A percentile compares a stretch with the other conserved stretches of the same genome.
phyloP scores from a whole-genome alignment of 1,139 yeast species.

The Scheffersomyces titani region DNA sequence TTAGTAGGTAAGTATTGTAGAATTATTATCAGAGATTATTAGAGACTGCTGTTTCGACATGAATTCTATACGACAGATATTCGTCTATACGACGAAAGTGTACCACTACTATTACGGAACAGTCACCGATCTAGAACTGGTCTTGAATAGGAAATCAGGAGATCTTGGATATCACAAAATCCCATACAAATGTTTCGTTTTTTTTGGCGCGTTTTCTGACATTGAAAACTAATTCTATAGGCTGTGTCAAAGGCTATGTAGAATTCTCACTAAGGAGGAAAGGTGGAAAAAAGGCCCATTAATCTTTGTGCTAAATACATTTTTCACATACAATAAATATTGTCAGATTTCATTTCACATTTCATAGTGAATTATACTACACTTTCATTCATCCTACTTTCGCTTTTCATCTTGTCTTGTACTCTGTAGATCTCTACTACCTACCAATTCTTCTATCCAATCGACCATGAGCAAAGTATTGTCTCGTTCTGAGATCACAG shows the following conservation, averaged over 20 bases:
- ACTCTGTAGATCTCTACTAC: neutral
- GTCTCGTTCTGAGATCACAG: slow-evolving; percentile 27
- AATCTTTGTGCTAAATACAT: neutral
- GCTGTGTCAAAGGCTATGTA: neutral
- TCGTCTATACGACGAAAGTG: neutral
- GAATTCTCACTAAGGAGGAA: neutral
- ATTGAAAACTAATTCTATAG: neutral
- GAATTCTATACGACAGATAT: neutral
- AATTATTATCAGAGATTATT: neutral
- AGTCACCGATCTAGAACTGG: neutral
- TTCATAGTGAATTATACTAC: no score
- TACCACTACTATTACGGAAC: neutral
- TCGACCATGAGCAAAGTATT: slow-evolving; percentile 8
- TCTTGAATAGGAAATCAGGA: neutral
- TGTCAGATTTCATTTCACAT: neutral
- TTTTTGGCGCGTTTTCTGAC: neutral
- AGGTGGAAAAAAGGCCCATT: neutral
- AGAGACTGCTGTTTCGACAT: neutral
- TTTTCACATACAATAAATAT: no score
- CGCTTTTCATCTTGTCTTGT: neutral
- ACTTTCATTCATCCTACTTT: neutral
- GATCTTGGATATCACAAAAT: neutral
- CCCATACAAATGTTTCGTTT: neutral
- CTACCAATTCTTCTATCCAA: neutral
- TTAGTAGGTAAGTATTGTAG: no score